Conservation (phyloP, 2,329 filamentous ascomycete genomes). For the Penicillium palitans region DNA sequence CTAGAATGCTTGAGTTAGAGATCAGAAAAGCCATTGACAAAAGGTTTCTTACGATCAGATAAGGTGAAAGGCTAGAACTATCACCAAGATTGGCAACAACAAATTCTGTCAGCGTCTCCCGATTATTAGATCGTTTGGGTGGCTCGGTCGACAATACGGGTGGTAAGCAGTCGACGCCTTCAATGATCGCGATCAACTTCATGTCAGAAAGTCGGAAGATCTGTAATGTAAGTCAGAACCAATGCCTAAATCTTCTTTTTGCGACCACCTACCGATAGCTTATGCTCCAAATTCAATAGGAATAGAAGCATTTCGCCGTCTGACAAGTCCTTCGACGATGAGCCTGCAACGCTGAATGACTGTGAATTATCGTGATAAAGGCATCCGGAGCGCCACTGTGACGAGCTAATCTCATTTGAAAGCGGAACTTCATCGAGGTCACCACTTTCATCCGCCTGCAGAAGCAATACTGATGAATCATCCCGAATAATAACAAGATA, state of each 20-base stretch:
- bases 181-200: slow-evolving; percentile 70
- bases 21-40: neutral
- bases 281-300: slow-evolving; percentile 72
- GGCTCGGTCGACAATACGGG: slow-evolving; percentile 72
- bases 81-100: slow-evolving; percentile 85
- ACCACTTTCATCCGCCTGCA: slow-evolving; percentile 74
- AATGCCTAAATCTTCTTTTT: neutral
- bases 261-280: slow-evolving; percentile 64
- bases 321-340: slow-evolving; percentile 18
- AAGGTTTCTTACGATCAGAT: slow-evolving; percentile 68
- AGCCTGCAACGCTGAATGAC: slow-evolving; percentile 50
- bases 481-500: slow-evolving; percentile 82
- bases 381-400: slow-evolving; percentile 80
- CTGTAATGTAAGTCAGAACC: slow-evolving; percentile 43
- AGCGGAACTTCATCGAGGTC: slow-evolving; percentile 82
- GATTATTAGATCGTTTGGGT: slow-evolving; percentile 67
- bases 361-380: slow-evolving; percentile 70
- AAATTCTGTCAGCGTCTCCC: slow-evolving; percentile 75
- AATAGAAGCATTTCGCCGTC: slow-evolving; percentile 67
- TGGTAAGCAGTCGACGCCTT: slow-evolving; percentile 75
- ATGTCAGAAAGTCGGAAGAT: slow-evolving; percentile 76
- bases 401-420: slow-evolving; percentile 58
- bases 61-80: slow-evolving; percentile 65
- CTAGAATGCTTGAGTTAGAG: slow-evolving; percentile 44
- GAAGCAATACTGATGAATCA: slow-evolving; percentile 76